Conservation (phyloP, 768 basidiomycete species). For the Xerocomellus amylosporus region DNA sequence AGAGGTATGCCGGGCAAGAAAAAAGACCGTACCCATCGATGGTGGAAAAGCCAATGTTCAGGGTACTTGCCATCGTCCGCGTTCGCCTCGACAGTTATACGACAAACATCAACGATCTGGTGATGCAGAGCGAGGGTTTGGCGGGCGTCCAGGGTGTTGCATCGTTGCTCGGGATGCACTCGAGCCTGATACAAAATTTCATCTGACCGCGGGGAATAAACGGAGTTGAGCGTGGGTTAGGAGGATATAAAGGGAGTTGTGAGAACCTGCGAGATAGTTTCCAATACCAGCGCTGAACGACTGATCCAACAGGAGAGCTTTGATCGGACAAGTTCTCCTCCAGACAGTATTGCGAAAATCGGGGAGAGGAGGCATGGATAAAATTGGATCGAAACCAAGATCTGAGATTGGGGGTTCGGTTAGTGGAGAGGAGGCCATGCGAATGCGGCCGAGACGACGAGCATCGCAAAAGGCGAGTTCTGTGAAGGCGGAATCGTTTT, state of each 20-base stretch:
- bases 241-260: not conserved
- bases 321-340: constrained; percentile 63
- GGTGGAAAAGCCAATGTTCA: constrained; percentile 61
- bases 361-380: constrained; percentile 58
- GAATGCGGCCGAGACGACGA: constrained; percentile 66
- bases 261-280: constrained; percentile 74
- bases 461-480: constrained; percentile 72
- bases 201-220: constrained; percentile 35
- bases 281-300: constrained; percentile 79
- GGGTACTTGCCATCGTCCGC: constrained; percentile 71
- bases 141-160: constrained; percentile 48
- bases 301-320: constrained; percentile 75
- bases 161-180: constrained; percentile 69
- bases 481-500: constrained; percentile 32
- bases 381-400: constrained; percentile 75
- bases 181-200: constrained; percentile 73
- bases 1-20: constrained; percentile 2
- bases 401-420: constrained; percentile 67
- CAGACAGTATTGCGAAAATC: constrained; percentile 48
- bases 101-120: constrained; percentile 54
- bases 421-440: constrained; percentile 55
- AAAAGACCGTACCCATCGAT: constrained; percentile 55
- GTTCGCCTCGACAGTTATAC: constrained; percentile 61
- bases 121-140: constrained; percentile 52
- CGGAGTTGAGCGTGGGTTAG: not conserved